Percentiles rank a stretch among this genome's conserved stretches.
Conservation (phyloP, 345 rosid species). For the Eucalyptus lansdowneana region DNA sequence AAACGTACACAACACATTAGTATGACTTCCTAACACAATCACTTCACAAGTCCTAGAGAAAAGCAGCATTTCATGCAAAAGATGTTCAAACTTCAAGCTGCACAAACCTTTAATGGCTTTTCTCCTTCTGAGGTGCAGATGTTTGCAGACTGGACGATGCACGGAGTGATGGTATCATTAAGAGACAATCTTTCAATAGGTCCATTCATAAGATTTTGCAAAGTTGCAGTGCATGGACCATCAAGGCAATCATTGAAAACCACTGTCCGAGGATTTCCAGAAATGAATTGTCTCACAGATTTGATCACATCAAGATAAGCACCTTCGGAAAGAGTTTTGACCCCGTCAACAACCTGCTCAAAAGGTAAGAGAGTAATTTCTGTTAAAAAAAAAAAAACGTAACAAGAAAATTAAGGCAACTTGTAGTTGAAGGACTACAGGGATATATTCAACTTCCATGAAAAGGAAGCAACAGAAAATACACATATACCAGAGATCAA, state of each 20-base stretch:
- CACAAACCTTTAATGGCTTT: constrained; percentile 33
- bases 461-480: neutral
- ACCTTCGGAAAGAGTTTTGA: constrained; percentile 18
- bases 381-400: neutral
- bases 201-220: constrained; percentile 29
- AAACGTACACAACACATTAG: neutral
- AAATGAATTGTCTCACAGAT: constrained; percentile 49
- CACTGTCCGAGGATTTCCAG: constrained; percentile 32
- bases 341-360: constrained; percentile 64
- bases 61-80: neutral
- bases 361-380: neutral
- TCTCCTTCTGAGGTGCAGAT: neutral
- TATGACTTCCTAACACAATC: neutral
- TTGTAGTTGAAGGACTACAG: neutral
- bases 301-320: constrained; percentile 29
- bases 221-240: constrained; percentile 2
- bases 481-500: neutral
- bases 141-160: constrained; percentile 1
- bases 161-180: constrained; percentile 28
- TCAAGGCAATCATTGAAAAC: constrained; percentile 31
- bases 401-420: neutral
- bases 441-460: neutral
- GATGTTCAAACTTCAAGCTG: neutral
- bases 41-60: neutral
- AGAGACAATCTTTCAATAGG: constrained; percentile 30